A percentile compares a stretch with the other conserved stretches of the same genome.
phyloP scores from a whole-genome alignment of 305 asterid genomes.

The Salvia sclarea region DNA sequence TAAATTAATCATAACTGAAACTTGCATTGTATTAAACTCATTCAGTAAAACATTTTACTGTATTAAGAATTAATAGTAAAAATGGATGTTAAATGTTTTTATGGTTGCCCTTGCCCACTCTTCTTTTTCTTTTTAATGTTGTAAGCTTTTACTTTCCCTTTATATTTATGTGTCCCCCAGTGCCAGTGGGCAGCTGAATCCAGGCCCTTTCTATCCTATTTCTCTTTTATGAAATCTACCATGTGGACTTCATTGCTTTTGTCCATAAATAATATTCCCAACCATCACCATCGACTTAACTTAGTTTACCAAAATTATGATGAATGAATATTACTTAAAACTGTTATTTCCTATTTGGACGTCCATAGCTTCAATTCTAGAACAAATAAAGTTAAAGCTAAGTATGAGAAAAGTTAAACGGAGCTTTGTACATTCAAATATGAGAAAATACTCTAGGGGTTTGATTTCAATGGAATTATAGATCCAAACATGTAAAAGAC shows the following conservation, averaged over 20 bases:
- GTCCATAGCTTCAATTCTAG: too few relatives aligned
- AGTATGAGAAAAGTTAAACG: too few relatives aligned
- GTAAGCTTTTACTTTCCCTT: conserved; percentile 32
- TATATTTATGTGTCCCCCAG: neutral
- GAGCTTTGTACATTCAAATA: too few relatives aligned
- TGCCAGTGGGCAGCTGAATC: conserved; percentile 4
- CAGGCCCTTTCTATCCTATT: conserved; percentile 26
- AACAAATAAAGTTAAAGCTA: too few relatives aligned
- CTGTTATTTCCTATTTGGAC: too few relatives aligned
- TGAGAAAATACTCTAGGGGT: too few relatives aligned
- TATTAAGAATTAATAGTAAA: conserved; percentile 26
- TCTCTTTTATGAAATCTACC: conserved; percentile 17
- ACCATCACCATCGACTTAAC: too few relatives aligned
- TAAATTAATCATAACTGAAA: neutral
- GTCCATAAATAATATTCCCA: too few relatives aligned
- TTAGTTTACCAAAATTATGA: too few relatives aligned
- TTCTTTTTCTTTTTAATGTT: conserved; percentile 29
- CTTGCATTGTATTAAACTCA: neutral
- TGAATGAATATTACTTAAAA: too few relatives aligned
- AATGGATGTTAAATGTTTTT: conserved; percentile 21
- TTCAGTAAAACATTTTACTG: neutral
- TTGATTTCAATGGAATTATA: too few relatives aligned
- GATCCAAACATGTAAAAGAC: too few relatives aligned
- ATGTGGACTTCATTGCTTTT: conserved; percentile 34
- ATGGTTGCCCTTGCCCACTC: conserved; percentile 11